Percentiles rank a stretch among this genome's conserved stretches.
These are phyloP conservation scores for Pseudogymnoascus sp. DNA, from an alignment of 2,329 filamentous ascomycete genomes.

Conservation along the genomic window DNA sequence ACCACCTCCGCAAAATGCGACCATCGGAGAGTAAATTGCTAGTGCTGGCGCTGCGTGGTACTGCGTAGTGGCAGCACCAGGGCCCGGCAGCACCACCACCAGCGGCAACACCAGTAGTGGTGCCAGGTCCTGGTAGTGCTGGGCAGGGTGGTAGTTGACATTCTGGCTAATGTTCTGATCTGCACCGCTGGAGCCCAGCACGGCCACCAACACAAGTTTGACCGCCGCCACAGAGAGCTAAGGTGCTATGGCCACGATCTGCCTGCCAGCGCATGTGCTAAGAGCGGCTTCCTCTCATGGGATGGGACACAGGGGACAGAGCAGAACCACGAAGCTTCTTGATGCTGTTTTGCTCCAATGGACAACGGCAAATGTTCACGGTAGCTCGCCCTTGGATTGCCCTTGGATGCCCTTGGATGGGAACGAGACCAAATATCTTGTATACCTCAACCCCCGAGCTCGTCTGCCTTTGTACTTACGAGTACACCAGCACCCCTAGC, in stretches of 20 bases:
- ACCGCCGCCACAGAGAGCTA: not conserved
- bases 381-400: not conserved
- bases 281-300: not conserved
- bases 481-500: not conserved
- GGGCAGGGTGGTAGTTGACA: not conserved
- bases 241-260: slow-evolving; percentile 1
- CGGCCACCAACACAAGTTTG: not conserved
- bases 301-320: not conserved
- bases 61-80: not conserved
- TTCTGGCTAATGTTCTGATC: not conserved
- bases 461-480: not conserved
- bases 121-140: not conserved
- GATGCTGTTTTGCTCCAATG: not conserved
- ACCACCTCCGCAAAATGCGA: not conserved
- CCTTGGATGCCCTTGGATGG: not conserved
- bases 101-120: not conserved
- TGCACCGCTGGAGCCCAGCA: not conserved
- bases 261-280: not conserved
- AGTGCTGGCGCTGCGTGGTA: not conserved
- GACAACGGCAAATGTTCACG: not conserved
- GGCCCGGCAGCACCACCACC: not conserved
- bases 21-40: not conserved
- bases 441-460: not conserved
- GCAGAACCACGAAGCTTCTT: not conserved
- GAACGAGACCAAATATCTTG: not conserved